These are phyloP conservation scores for Mycena filopes DNA, from an alignment of 768 basidiomycete species.

Conservation along the genomic window DNA sequence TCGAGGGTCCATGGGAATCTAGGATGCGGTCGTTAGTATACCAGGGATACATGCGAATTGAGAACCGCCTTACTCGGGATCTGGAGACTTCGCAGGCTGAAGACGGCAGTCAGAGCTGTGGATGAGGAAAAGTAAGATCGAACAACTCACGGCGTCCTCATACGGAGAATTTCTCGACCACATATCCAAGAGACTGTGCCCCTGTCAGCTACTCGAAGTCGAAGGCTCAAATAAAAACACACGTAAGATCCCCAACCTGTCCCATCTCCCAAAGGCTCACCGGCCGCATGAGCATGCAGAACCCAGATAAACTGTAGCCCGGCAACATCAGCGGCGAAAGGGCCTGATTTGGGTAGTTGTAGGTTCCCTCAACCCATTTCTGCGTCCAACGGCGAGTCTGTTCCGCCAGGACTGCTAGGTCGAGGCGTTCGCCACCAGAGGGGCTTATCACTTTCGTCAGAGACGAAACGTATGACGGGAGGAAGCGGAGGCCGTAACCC, in stretches of 20 bases:
- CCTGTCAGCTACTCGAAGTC: too few relatives aligned
- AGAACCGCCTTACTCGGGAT: neutral
- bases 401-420: neutral
- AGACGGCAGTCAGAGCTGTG: neutral
- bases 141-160: slow-evolving; percentile 1
- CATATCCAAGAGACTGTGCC: neutral
- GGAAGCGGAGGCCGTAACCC: slow-evolving; percentile 13
- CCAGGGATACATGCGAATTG: neutral
- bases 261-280: slow-evolving; percentile 12
- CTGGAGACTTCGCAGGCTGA: neutral
- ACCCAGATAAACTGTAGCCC: slow-evolving; percentile 5
- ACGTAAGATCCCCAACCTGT: neutral
- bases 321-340: neutral
- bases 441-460: neutral
- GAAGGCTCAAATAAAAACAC: neutral
- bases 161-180: neutral
- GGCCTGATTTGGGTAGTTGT: neutral
- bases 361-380: neutral
- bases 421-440: neutral
- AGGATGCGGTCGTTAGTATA: neutral
- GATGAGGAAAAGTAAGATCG: neutral
- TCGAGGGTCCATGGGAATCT: slow-evolving; percentile 8
- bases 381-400: neutral
- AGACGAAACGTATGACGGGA: slow-evolving; percentile 10
- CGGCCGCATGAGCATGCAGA: slow-evolving; percentile 10